Base-by-base conservation (phyloP, 192 early-diverging fungal genomes). In the Backusella mclennaniae region DNA sequence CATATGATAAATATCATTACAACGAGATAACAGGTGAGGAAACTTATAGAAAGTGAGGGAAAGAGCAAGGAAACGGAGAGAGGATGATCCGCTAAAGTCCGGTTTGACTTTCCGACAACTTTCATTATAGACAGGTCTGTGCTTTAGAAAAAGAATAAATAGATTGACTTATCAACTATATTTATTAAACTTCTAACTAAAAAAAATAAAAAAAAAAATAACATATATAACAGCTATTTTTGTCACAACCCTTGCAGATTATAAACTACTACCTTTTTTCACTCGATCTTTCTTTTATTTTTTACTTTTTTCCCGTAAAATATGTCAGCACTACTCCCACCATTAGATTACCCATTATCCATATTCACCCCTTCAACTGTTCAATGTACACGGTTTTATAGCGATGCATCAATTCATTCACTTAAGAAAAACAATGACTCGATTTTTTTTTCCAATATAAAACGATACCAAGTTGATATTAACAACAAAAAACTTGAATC, bases 381-480 rank as follows among this genome's bases (percentile, higher is more conserved):
- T 35, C 44, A 76, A 56, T 76, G 75, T 35, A 76, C 75, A 23
- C 12, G 46, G 36, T 76, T 76, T 29, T 76, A 76, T 39, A 53
- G 67, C 15, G 53, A 41, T 4, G 53, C 56, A 63, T 63, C 56
- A 63, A 63, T 29, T 29, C 56, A 63, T 4, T 29, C 56, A 0
- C 23, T 29, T 12, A 63, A 63, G 29, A 63, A 63, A 63, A 63
- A 63, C 9, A 29, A 63, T 14, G 26, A 29, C 12, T 63, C 56
- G 26, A 29, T 29, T 19, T 39, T 63, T 14, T 41, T 36, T 23
- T 36, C 35, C 12, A 52, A 52, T 41, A 35, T 63, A 56, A 35
- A 74, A 15, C 17, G 35, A 74, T 39, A 39, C 8, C n/a, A 35
- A 33, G 38, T 36, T 19, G 19, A 38, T 38, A 66, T 38, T 23